Conservation (phyloP, 306 rosid genomes). For the Hippophae rhamnoides region DNA sequence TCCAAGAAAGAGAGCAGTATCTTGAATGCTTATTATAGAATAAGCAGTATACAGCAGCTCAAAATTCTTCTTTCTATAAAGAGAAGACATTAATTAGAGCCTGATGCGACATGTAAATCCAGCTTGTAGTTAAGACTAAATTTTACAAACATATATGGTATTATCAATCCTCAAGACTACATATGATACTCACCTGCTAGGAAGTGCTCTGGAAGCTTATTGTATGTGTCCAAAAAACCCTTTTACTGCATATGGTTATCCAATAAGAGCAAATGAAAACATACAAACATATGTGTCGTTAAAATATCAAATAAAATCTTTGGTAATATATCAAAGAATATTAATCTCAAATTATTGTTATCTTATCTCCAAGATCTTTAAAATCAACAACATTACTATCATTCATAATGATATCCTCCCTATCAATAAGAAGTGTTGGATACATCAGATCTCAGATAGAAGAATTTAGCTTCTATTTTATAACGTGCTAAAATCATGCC, state of each 20-base stretch:
- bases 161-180: no score
- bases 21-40: conserved; percentile 73
- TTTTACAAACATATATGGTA: no score
- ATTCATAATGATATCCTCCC: conserved; percentile 54
- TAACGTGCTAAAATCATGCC: conserved; percentile 18
- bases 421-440: conserved; percentile 44
- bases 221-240: no score
- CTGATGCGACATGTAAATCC: no score
- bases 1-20: conserved; percentile 67
- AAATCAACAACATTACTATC: conserved; percentile 63
- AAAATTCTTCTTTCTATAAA: conserved; percentile 74
- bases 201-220: no score
- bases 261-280: no score
- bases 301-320: no score
- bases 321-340: background rate
- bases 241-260: no score
- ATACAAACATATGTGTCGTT: no score
- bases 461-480: conserved; percentile 9
- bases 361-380: conserved; percentile 75
- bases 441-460: conserved; percentile 42
- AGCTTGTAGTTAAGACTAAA: no score
- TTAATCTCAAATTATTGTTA: conserved; percentile 23
- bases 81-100: background rate
- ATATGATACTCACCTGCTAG: no score
- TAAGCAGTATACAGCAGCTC: conserved; percentile 77